Percentiles rank a stretch among this genome's conserved stretches.
Conservation (phyloP, 2,329 filamentous ascomycete species). For the Tolypocladium ovalisporum region DNA sequence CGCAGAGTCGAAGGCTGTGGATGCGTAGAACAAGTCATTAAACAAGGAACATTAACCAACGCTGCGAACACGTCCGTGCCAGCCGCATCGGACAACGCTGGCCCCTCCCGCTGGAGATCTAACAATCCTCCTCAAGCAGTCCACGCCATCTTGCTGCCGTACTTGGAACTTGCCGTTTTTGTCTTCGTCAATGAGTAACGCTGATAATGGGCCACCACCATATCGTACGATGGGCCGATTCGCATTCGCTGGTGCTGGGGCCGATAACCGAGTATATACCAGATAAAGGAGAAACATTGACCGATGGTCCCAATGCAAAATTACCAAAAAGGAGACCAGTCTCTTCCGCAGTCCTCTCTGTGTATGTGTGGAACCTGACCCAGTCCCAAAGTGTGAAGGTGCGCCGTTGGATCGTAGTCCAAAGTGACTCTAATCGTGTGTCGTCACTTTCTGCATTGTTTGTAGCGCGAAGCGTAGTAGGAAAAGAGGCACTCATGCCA, state of each 20-base stretch:
- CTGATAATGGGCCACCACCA: background rate
- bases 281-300: conserved; percentile 14
- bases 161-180: background rate
- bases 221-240: conserved; percentile 2
- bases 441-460: conserved; percentile 15
- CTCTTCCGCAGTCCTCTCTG: conserved; percentile 18
- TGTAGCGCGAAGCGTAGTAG: conserved; percentile 9
- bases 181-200: background rate
- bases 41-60: background rate
- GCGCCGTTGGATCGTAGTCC: conserved; percentile 18
- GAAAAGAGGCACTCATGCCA: conserved; percentile 5
- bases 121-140: background rate
- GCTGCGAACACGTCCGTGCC: background rate
- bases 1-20: background rate
- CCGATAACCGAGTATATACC: conserved; percentile 18
- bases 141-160: background rate
- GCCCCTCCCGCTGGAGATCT: background rate
- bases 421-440: conserved; percentile 17
- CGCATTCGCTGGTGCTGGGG: conserved; percentile 5
- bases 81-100: background rate
- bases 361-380: conserved; percentile 22
- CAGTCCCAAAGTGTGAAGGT: conserved; percentile 18
- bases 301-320: conserved; percentile 34
- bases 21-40: background rate
- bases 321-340: conserved; percentile 29